Conservation (phyloP, 805 yeast species). For the Saccharomycopsis amapae region DNA sequence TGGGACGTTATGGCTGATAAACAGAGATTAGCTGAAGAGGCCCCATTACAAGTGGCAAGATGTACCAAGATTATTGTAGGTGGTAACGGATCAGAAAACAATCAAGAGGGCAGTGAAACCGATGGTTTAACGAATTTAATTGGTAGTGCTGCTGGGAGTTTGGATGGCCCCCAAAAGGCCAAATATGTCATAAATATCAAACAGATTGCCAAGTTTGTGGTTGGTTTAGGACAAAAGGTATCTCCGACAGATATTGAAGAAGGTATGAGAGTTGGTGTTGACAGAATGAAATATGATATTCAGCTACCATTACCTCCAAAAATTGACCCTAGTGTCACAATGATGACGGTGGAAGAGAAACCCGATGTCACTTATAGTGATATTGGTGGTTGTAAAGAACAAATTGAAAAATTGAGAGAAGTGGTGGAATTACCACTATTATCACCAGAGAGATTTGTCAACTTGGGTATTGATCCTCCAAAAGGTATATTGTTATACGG, state of each 20-base stretch:
- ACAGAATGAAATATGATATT: constrained; percentile 92
- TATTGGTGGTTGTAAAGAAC: constrained; percentile 98
- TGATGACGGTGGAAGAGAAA: constrained; percentile 99
- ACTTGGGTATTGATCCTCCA: constrained; percentile 97
- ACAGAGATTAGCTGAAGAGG: constrained; percentile 87
- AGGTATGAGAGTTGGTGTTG: constrained; percentile 99
- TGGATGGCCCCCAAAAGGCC: no score
- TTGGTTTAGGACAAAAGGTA: constrained; percentile 91
- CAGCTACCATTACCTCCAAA: constrained; percentile 96
- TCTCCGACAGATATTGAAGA: constrained; percentile 99
- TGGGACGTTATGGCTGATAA: constrained; percentile 98
- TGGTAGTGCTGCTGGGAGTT: constrained; percentile 22
- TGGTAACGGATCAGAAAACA: constrained; percentile 30
- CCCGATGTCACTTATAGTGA: constrained; percentile 98
- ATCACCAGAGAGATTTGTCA: constrained; percentile 95
- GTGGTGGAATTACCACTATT: constrained; percentile 91
- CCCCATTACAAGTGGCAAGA: constrained; percentile 95
- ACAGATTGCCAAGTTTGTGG: constrained; percentile 97
- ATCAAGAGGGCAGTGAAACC: constrained; percentile 25
- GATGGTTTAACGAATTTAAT: constrained; percentile 23
- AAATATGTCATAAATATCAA: constrained; percentile 94
- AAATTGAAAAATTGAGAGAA: constrained; percentile 91
- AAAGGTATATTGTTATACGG: constrained; percentile 95
- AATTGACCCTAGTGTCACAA: constrained; percentile 95
- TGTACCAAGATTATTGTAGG: constrained; percentile 93